phyloP scores from a whole-genome alignment of 805 yeast species.

The Metschnikowia gelsemii region DNA sequence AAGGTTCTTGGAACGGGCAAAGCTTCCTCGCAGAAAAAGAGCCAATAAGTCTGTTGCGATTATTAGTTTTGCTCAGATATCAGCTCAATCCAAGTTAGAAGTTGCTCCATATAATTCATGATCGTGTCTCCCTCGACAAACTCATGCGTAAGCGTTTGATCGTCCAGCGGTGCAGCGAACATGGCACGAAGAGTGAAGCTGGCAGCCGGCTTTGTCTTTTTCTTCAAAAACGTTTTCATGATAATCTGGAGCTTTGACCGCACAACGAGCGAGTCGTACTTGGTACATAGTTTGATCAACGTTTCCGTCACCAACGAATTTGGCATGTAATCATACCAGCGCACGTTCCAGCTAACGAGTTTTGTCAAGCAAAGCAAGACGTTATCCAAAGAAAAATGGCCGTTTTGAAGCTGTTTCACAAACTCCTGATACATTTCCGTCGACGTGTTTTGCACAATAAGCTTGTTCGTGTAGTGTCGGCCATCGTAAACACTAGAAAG shows the following conservation, averaged over 20 bases:
- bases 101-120: constrained; percentile 29
- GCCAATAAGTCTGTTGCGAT: constrained; percentile 8
- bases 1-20: constrained; percentile 55
- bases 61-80: constrained; percentile 1
- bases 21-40: constrained; percentile 14
- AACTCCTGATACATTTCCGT: constrained; percentile 24
- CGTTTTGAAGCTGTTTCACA: constrained; percentile 25
- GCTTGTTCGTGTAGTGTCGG: constrained; percentile 31
- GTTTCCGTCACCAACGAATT: constrained; percentile 40
- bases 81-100: constrained; percentile 32
- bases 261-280: constrained; percentile 42
- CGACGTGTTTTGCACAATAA: constrained; percentile 28
- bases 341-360: constrained; percentile 57
- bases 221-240: constrained; percentile 21
- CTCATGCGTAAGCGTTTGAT: constrained; percentile 19
- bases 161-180: constrained; percentile 18
- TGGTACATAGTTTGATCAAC: constrained; percentile 41
- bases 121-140: constrained; percentile 35
- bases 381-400: constrained; percentile 34
- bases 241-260: constrained; percentile 41
- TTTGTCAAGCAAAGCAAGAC: constrained; percentile 42
- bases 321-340: constrained; percentile 63
- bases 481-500: constrained; percentile 30
- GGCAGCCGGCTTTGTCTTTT: constrained; percentile 7
- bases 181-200: constrained; percentile 17